Conservation (phyloP, 192 early-diverging fungal species). For the Backusella westeae region DNA sequence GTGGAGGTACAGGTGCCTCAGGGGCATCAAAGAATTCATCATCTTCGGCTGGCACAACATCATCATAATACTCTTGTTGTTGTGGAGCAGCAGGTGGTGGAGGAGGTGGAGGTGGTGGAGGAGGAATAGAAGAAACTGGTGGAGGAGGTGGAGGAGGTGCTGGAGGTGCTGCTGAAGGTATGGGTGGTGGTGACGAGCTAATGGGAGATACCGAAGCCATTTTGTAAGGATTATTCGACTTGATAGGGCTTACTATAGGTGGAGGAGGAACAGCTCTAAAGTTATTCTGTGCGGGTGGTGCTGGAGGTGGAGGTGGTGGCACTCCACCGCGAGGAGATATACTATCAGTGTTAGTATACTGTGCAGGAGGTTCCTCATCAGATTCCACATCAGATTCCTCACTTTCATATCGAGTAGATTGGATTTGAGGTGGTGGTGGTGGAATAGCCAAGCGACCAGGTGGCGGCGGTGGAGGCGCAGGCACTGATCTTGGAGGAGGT, state of each 20-base stretch:
- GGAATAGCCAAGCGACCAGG: background rate
- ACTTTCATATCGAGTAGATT: background rate
- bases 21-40: conserved; percentile 22
- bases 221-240: conserved; percentile 28
- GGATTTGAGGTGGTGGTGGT: background rate
- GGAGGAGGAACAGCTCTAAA: background rate
- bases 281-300: background rate
- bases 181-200: background rate
- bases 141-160: conserved; percentile 5
- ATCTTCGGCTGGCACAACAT: conserved; percentile 1
- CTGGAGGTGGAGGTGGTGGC: background rate
- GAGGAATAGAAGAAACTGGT: background rate
- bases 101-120: conserved; percentile 4
- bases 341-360: background rate
- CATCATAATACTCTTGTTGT: background rate
- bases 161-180: background rate
- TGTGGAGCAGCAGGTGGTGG: conserved; percentile 11
- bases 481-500: conserved; percentile 15
- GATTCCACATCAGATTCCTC: background rate
- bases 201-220: conserved; percentile 22
- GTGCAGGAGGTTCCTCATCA: background rate
- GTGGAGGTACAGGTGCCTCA: conserved; percentile 15
- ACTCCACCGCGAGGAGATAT: background rate
- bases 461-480: conserved; percentile 10
- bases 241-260: background rate